A percentile compares a stretch with the other conserved stretches of the same genome.
These are phyloP conservation scores for Castanea crenata DNA, from an alignment of 306 rosid genomes.

Conservation along the genomic window DNA sequence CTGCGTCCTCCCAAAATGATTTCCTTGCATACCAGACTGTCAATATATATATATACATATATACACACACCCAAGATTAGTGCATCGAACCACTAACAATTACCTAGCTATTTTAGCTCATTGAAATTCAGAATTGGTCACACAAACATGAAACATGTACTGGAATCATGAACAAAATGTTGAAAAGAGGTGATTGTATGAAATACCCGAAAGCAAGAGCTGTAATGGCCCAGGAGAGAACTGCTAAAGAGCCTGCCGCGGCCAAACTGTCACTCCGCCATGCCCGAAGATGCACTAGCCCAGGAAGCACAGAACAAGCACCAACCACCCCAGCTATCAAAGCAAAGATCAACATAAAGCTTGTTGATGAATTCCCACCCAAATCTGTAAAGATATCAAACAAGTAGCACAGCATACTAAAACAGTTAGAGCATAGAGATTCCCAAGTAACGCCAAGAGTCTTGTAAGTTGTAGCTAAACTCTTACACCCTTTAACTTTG, in stretches of 20 bases:
- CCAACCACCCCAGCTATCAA: slow-evolving; percentile 33
- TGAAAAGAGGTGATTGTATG: background rate
- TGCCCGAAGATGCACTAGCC: slow-evolving; percentile 31
- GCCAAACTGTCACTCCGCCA: slow-evolving; percentile 37
- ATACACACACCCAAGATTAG: background rate
- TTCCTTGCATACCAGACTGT: slow-evolving; percentile 38
- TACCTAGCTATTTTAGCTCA: too few species aligned
- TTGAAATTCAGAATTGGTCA: background rate
- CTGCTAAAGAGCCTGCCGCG: slow-evolving; percentile 24
- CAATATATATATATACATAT: background rate
- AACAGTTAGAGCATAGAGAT: background rate
- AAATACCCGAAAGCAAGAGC: slow-evolving; percentile 39
- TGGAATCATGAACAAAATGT: background rate
- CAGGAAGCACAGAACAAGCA: slow-evolving; percentile 29
- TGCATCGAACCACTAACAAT: background rate
- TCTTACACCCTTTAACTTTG: too few species aligned
- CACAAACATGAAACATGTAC: background rate
- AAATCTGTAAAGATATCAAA: slow-evolving; percentile 20
- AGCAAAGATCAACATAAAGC: slow-evolving; percentile 38
- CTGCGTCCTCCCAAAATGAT: slow-evolving; percentile 29
- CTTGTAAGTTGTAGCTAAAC: too few species aligned
- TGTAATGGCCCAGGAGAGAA: slow-evolving; percentile 28
- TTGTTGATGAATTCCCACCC: slow-evolving; percentile 45
- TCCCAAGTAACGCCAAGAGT: background rate
- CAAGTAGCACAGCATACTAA: background rate